A percentile compares a stretch with the other conserved stretches of the same genome.
These are phyloP conservation scores for Chlorella sp. DNA, from an alignment of 139 green algal species.

Conservation along the genomic window DNA sequence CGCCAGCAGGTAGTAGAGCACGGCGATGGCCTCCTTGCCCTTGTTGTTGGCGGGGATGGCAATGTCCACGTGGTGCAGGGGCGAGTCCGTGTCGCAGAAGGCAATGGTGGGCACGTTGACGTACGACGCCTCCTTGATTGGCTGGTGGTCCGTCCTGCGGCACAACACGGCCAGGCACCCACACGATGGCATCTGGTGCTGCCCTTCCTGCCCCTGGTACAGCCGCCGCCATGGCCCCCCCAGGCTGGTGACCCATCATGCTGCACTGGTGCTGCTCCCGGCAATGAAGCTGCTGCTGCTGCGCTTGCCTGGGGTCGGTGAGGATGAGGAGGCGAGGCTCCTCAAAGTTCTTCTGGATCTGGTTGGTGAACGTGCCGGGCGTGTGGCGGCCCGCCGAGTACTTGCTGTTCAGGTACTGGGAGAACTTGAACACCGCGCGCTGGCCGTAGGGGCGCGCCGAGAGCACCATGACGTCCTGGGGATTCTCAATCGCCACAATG, in stretches of 20 bases:
- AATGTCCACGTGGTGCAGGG: conserved; percentile 90
- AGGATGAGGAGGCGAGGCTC: conserved; percentile 96
- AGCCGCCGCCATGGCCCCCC: not conserved
- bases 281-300: not conserved
- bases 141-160: conserved; percentile 82
- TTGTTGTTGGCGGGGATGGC: conserved; percentile 99
- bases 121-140: conserved; percentile 94
- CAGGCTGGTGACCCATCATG: not conserved
- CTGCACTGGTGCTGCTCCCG: not conserved
- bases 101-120: conserved; percentile 99
- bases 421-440: conserved; percentile 98
- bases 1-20: conserved; percentile 97
- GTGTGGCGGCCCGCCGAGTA: conserved; percentile 89
- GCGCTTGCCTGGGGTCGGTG: conserved; percentile 73
- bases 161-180: no score
- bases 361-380: conserved; percentile 98
- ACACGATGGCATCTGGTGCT: no score
- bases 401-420: conserved; percentile 94
- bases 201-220: not conserved
- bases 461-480: conserved; percentile 54
- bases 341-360: conserved; percentile 96
- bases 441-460: conserved; percentile 91
- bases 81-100: conserved; percentile 98
- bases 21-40: conserved; percentile 74
- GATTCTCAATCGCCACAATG: conserved; percentile 99